Evolutionary conservation across 805 yeast species (phyloP), one percentile per base, ranked within the genome.

Genomic region (Ogataea degrootiae): DNA sequence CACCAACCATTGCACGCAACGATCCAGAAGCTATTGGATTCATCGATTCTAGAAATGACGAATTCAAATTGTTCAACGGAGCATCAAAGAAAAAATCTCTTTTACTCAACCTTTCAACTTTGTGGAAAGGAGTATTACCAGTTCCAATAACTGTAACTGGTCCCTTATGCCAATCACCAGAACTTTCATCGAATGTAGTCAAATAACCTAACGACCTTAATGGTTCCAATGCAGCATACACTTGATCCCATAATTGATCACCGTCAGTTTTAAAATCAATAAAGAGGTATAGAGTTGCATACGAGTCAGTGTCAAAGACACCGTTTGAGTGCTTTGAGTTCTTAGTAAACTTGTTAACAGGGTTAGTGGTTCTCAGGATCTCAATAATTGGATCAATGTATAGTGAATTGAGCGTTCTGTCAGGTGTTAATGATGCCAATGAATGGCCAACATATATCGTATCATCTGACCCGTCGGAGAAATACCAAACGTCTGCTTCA

Each of bases 121-220:
- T 51, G 21, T 68, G 75, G 35, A 64, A 54, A 0, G 88, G 88
- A 31, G 75, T 69, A 53, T 80, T 73, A 1, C 92, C 91, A 0
- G 88, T 84, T 29, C 82, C 70, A 5, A 83, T 72, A 6, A 84
- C 67, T 0, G 85, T 75, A 8, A 85, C 43, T 5, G 88, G 87
- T 1, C 82, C 82, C 41, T 70, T 64, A 4, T 61, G 60, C 46
- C 74, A 60, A 26, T 58, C 51, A 0, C 66, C 58, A 3, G 62
- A 49, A 3, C 55, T 53, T 14, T 64, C 54, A 54, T 79, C 74
- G 52, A 65, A 78, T 46, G 69, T 67, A 0, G 85, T 72, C 38
- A 85, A 59, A 56, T 74, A 84, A 4, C 69, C 73, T 26, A 67
- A 62, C 17, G 72, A 71, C 9, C 73, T 67, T 23, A 83, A 71